Evolutionary conservation across 257 asterid species (phyloP).

Genomic region (Lycium ferocissimum): DNA sequence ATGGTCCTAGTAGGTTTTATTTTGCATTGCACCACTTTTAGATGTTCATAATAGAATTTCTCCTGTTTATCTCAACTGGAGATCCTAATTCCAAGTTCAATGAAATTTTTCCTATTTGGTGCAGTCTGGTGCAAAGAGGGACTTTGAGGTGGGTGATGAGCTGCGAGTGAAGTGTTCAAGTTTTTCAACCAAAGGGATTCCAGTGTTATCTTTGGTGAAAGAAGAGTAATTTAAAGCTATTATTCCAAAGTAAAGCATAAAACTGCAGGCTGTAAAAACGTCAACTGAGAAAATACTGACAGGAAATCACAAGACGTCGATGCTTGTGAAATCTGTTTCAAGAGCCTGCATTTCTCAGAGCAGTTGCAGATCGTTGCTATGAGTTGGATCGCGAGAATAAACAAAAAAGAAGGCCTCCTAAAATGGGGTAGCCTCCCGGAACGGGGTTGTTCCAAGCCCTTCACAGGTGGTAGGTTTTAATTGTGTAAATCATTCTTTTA

Average conservation of each 20-base stretch:
- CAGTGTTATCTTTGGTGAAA: slow-evolving; percentile 70
- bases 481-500: slow-evolving; percentile 8
- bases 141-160: slow-evolving; percentile 75
- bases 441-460: not conserved
- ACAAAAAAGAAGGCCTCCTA: not conserved
- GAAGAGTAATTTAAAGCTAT: slow-evolving; percentile 31
- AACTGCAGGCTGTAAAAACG: slow-evolving; percentile 4
- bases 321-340: not conserved
- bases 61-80: too few relatives aligned
- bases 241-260: slow-evolving; percentile 20
- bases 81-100: not conserved
- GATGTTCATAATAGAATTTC: not conserved
- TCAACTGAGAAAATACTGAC: not conserved
- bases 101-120: slow-evolving; percentile 17
- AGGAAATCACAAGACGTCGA: not conserved
- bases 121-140: slow-evolving; percentile 58
- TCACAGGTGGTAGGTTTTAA: not conserved
- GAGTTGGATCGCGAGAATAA: slow-evolving; percentile 21
- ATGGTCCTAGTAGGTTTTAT: slow-evolving; percentile 1
- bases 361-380: not conserved
- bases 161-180: slow-evolving; percentile 71
- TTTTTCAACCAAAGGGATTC: slow-evolving; percentile 88
- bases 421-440: not conserved
- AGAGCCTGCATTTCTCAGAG: slow-evolving; percentile 22
- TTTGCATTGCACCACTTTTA: not conserved